phyloP scores from a whole-genome alignment of 108 stramenopile genomes.

The Pelagomonas calceolata region DNA sequence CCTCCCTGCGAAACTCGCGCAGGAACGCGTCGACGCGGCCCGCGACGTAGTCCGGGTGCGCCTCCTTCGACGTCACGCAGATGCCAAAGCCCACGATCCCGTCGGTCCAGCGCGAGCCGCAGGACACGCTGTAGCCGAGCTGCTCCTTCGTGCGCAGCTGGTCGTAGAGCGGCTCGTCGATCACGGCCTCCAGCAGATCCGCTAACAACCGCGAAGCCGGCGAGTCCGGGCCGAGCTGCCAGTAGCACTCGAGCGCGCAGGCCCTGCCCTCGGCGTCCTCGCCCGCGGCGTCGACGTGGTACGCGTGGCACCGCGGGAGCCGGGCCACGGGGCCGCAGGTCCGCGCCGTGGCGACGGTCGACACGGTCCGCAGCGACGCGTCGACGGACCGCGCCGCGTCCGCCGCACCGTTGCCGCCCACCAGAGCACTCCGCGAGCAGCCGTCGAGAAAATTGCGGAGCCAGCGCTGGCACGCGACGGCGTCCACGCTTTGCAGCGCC shows the following conservation, averaged over 20 bases:
- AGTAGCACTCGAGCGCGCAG: background rate
- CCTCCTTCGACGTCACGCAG: too few species aligned
- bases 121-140: conserved; percentile 71
- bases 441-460: background rate
- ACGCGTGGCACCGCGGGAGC: background rate
- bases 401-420: background rate
- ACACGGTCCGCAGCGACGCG: background rate
- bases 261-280: background rate
- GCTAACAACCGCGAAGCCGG: conserved; percentile 32
- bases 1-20: conserved; percentile 22
- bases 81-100: too few species aligned
- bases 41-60: too few species aligned
- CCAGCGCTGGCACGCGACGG: background rate
- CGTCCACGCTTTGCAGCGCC: background rate
- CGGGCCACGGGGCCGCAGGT: background rate
- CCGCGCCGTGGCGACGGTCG: too few species aligned
- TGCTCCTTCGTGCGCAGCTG: conserved; percentile 76
- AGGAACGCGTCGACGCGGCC: conserved; percentile 40
- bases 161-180: conserved; percentile 68
- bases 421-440: background rate
- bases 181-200: conserved; percentile 53
- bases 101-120: conserved; percentile 39
- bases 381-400: too few species aligned
- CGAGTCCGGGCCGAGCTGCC: conserved; percentile 1
- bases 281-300: background rate